Evolutionary conservation across 2,329 filamentous ascomycete species (phyloP).

Genomic region (Stagonosporopsis rhizophila): DNA sequence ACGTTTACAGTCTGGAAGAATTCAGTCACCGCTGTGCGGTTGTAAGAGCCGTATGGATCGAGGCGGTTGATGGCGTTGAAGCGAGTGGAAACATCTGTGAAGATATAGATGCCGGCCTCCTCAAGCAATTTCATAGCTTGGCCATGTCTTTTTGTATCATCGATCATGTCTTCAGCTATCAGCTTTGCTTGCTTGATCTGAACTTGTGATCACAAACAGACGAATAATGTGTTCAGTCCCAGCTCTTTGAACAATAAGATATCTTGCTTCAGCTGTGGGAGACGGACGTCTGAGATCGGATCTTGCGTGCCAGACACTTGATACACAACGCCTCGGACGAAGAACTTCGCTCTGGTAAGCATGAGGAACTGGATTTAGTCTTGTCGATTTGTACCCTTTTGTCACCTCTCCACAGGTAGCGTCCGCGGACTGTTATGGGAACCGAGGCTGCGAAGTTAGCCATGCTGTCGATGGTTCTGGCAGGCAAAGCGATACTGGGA

Average conservation of each 20-base stretch:
- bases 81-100: conserved; percentile 9
- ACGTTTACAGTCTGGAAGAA: conserved; percentile 13
- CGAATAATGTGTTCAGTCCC: conserved; percentile 16
- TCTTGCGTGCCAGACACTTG: conserved; percentile 7
- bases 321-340: conserved; percentile 16
- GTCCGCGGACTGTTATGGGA: conserved; percentile 16
- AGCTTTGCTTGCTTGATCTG: background rate
- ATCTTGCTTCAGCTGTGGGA: conserved; percentile 17
- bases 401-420: conserved; percentile 18
- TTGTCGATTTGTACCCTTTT: background rate
- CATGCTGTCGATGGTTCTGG: background rate
- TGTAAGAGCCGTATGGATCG: conserved; percentile 15
- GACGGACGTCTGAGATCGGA: conserved; percentile 9
- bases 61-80: conserved; percentile 15
- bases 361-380: background rate
- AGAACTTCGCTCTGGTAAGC: conserved; percentile 2
- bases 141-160: conserved; percentile 15
- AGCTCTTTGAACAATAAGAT: conserved; percentile 19
- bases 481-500: background rate
- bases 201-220: conserved; percentile 10
- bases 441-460: background rate
- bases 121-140: conserved; percentile 22
- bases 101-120: conserved; percentile 22
- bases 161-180: conserved; percentile 11
- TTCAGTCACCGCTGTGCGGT: conserved; percentile 1